These are phyloP conservation scores for Penicillium diatomitis DNA, from an alignment of 495 filamentous ascomycete species.

Conservation along the genomic window DNA sequence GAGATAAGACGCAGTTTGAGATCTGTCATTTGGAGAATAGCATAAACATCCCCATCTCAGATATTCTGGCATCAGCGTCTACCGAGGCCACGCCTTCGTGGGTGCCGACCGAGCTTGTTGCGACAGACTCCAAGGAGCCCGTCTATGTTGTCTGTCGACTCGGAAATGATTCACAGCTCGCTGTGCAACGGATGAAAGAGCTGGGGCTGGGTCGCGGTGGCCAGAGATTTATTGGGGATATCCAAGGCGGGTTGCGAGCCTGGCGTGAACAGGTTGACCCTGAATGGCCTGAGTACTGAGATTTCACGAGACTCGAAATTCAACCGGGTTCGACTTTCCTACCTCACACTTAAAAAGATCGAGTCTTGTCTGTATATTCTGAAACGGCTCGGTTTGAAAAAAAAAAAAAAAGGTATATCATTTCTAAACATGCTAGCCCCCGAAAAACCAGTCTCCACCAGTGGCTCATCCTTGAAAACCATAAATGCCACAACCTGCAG, in stretches of 20 bases:
- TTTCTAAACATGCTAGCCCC: too few relatives aligned
- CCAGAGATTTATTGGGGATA: slow-evolving; percentile 59
- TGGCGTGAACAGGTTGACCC: slow-evolving; percentile 75
- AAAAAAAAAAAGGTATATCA: too few relatives aligned
- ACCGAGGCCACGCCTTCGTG: slow-evolving; percentile 13
- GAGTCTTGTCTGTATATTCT: too few relatives aligned
- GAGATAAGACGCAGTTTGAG: slow-evolving; percentile 77
- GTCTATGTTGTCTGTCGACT: slow-evolving; percentile 77
- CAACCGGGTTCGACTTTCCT: too few relatives aligned
- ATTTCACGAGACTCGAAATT: background rate
- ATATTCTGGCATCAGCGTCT: slow-evolving; percentile 33
- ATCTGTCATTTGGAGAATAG: slow-evolving; percentile 65
- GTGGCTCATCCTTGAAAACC: too few relatives aligned
- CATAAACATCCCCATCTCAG: slow-evolving; percentile 68
- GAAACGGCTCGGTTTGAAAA: too few relatives aligned
- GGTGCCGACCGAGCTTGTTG: slow-evolving; percentile 28
- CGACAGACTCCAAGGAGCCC: slow-evolving; percentile 20
- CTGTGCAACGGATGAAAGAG: slow-evolving; percentile 61
- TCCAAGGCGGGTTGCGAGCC: slow-evolving; percentile 71
- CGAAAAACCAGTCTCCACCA: too few relatives aligned
- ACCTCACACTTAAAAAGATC: too few relatives aligned
- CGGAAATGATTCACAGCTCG: slow-evolving; percentile 85
- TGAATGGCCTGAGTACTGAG: slow-evolving; percentile 57
- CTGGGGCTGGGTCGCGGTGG: slow-evolving; percentile 49
- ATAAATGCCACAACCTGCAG: too few relatives aligned